These are phyloP conservation scores for Penicillium sp. DNA, from an alignment of 2,329 filamentous ascomycete genomes.

Conservation along the genomic window DNA sequence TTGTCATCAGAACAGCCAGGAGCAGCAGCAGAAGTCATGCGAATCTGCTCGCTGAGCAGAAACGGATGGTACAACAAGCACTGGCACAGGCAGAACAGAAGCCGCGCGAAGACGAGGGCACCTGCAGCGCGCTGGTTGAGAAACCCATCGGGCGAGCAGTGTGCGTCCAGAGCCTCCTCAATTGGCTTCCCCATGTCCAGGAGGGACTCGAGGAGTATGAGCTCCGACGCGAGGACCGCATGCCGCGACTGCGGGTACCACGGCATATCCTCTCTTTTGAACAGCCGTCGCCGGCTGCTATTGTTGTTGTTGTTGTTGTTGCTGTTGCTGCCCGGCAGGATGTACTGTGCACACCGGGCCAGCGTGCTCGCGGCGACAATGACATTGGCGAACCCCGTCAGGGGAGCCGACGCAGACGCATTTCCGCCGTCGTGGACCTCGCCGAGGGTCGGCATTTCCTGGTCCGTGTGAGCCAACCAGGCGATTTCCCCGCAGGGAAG, in stretches of 20 bases:
- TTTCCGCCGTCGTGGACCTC: background rate
- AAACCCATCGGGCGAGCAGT: background rate
- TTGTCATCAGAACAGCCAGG: no score
- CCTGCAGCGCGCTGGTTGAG: background rate
- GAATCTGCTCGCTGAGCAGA: background rate
- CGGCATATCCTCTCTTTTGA: background rate
- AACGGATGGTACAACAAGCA: background rate
- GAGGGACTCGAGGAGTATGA: background rate
- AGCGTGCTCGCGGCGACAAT: background rate
- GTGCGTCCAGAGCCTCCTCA: background rate
- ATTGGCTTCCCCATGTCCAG: background rate
- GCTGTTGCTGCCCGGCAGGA: background rate
- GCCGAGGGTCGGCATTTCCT: background rate
- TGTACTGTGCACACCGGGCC: background rate
- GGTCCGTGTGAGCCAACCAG: background rate
- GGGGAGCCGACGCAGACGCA: background rate
- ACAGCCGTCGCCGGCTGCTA: no score
- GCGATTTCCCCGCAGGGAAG: background rate
- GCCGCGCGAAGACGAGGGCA: background rate
- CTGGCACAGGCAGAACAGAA: background rate
- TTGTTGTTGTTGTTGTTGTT: no score
- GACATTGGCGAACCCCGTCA: background rate
- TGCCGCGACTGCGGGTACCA: background rate
- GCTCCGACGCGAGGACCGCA: background rate
- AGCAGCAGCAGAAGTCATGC: no score